A percentile compares a stretch with the other conserved stretches of the same genome.
Evolutionary conservation across 2,329 filamentous ascomycete genomes (phyloP).

Genomic region (Sporothrix pseudoabietina): DNA sequence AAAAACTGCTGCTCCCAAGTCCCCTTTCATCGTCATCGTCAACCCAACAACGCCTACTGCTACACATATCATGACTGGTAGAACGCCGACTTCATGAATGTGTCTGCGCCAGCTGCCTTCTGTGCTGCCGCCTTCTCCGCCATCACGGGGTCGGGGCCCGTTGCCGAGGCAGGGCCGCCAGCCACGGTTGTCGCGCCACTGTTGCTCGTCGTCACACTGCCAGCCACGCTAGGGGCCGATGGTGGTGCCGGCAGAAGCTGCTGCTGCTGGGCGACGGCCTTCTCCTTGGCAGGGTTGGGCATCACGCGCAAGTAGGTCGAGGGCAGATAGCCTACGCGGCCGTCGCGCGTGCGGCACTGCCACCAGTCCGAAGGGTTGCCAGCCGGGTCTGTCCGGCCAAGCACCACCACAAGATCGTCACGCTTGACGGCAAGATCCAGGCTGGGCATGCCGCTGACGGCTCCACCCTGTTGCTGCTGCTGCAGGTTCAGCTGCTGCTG

Average conservation of each 20-base stretch:
- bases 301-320: conserved; percentile 84
- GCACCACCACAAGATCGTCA: conserved; percentile 90
- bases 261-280: background rate
- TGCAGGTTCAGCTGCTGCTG: conserved; percentile 19
- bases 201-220: conserved; percentile 53
- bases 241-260: conserved; percentile 35
- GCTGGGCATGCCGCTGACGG: conserved; percentile 53
- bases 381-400: conserved; percentile 88
- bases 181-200: conserved; percentile 49
- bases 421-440: conserved; percentile 92
- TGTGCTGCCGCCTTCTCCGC: conserved; percentile 34
- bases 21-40: background rate
- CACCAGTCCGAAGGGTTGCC: conserved; percentile 96
- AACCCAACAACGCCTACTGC: background rate
- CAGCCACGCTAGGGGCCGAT: conserved; percentile 44
- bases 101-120: conserved; percentile 47
- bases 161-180: background rate
- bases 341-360: conserved; percentile 88
- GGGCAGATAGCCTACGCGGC: conserved; percentile 87
- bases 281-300: conserved; percentile 48
- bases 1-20: background rate
- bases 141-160: conserved; percentile 30
- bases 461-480: background rate
- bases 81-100: conserved; percentile 62
- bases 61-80: conserved; percentile 49